Percentiles rank a stretch among this genome's conserved stretches.
phyloP scores from a whole-genome alignment of 306 rosid genomes.

The Malus domestica region ASM211411v1 NC_041804.1:10378501-10379000 shows the following conservation, averaged over 20 bases:
- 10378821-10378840: conserved; percentile 62
- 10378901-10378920: conserved; percentile 33
- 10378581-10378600: conserved; percentile 66
- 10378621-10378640: background rate
- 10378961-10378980: background rate
- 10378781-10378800: conserved; percentile 44
- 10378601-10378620: conserved; percentile 46
- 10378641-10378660: background rate
- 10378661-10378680: conserved; percentile 15
- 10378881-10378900: conserved; percentile 55
- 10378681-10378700: conserved; percentile 54
- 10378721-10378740: conserved; percentile 70
- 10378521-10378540: conserved; percentile 62
- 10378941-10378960: conserved; percentile 49
- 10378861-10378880: conserved; percentile 55
- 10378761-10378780: conserved; percentile 19
- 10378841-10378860: conserved; percentile 64
- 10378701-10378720: conserved; percentile 62
- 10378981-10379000: background rate
- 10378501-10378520: conserved; percentile 74
- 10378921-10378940: conserved; percentile 57
- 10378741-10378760: conserved; percentile 41
- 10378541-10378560: conserved; percentile 50
- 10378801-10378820: conserved; percentile 39
- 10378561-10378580: conserved; percentile 35